Evolutionary conservation across 495 filamentous ascomycete species (phyloP).

Genomic region (Achaetomiella virescens): DNA sequence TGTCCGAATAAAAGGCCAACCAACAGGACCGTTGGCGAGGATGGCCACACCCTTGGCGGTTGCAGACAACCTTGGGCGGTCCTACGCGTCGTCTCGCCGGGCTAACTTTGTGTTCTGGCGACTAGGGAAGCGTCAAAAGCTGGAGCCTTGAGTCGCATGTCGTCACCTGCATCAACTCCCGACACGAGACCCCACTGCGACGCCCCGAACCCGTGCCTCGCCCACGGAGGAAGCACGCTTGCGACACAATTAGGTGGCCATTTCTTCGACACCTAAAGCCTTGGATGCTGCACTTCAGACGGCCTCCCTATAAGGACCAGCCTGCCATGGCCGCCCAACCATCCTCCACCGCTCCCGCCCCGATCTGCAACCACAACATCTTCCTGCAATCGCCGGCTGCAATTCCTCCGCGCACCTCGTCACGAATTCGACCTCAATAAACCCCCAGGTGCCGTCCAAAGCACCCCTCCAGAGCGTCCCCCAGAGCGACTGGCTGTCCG

Average conservation of each 20-base stretch:
- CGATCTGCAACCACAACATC: conserved; percentile 16
- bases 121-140: not conserved
- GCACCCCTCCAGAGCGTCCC: conserved; percentile 49
- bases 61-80: not conserved
- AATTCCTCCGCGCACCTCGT: conserved; percentile 71
- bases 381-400: conserved; percentile 55
- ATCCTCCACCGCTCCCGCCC: not conserved
- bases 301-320: conserved; percentile 21
- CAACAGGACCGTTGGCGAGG: no score
- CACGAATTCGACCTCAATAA: conserved; percentile 27
- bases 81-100: not conserved
- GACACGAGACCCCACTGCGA: conserved; percentile 6
- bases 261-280: not conserved
- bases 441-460: conserved; percentile 29
- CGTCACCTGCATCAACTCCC: conserved; percentile 15
- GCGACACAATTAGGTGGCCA: not conserved
- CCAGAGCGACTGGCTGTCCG: conserved; percentile 50
- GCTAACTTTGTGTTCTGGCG: not conserved
- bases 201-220: conserved; percentile 1
- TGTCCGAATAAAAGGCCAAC: no score
- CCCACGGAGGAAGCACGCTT: not conserved
- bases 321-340: conserved; percentile 23
- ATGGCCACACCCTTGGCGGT: not conserved
- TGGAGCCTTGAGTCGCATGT: conserved; percentile 14
- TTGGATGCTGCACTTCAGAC: conserved; percentile 21